Base-by-base conservation (phyloP, 2,329 filamentous ascomycete species). In the Chaetomiaceae sp. region DNA sequence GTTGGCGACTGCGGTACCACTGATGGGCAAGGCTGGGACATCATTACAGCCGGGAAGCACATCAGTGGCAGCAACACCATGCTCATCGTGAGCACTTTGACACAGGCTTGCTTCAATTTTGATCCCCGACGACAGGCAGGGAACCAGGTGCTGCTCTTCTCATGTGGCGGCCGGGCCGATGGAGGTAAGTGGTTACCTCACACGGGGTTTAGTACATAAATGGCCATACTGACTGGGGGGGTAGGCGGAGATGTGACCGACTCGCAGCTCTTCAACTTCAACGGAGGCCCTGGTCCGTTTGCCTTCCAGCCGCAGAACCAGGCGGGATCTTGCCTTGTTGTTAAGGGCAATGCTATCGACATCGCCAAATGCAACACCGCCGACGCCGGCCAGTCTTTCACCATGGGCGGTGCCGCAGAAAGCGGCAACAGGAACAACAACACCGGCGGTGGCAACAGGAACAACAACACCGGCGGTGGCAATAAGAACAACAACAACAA, bases 61-160 rank as follows among this genome's bases (percentile, higher is more conserved):
- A 76, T 77, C 55, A 64, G 78, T 57, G 67, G 65, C 27, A 59
- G 68, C 34, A 68, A 70, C 31, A 69, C 72, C 5, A 72, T 74
- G 59, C 68, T 81, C 42, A 59, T 82, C 33, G 78, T 81, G 38
- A 82, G 73, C 68, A 76, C 75, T 3, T 63, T 78, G 57, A 82
- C 78, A 1, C 73, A 80, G 61, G 78, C 78, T 38, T 82, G 79
- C 60, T 66, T 80, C 58, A 82, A 79, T 66, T 79, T 79, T 54
- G 78, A 83, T 57, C 70, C 73, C 5, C 70, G 78, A 41, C 70
- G 77, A 23, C 63, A 68, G 0, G 67, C 69, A 2, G 77, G 76
- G 10, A 74, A 76, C 58, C 77, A 79, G 56, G 76, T 79, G 13
- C 58, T 75, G 30, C 68, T 82, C 20, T 82, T 82, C 58, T 79